Evolutionary conservation across 768 basidiomycete genomes (phyloP), one percentile per base, ranked within the genome.

Genomic region (Suillus decipiens): DNA sequence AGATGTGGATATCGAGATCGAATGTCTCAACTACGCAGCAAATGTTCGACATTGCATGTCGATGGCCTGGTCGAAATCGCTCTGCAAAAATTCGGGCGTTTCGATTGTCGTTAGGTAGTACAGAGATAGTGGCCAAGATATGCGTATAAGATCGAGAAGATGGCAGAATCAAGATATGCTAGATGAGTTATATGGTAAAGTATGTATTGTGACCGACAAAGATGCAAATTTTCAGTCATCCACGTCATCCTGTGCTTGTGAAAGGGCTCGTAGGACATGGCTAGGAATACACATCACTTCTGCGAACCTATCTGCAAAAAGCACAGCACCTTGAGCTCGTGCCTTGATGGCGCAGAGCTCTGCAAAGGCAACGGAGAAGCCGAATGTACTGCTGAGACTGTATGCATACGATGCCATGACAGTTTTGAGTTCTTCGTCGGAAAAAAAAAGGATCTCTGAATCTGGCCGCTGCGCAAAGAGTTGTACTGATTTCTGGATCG

Each of bases 341-440:
- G 86, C 86, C 70, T 90, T 89, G 75, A 90, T 84, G 5, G 50
- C 57, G 65, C 86, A 87, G 1, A 89, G 66, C 1, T 78, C 76
- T 17, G 65, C 67, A 65, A 85, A 89, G 0, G 88, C 87, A 37
- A 89, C 80, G 0, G 67, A 65, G 67, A 87, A 87, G 0, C 75
- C 87, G 60, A 89, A 88, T 0, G 10, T 61, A 9, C 65, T 36
- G 1, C 65, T 65, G n/a, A 66, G 59, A 0, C 5, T 39, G 60
- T 84, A 84, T 0, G 89, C 88, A 45, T 78, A 85, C 0, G 89
- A 88, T 0, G 88, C 86, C 67, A 85, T 87, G 28, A 77, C 45
- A 3, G 2, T 56, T 50, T 65, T 57, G 5, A 88, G 67, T 55
- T 81, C 73, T 8, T 81, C 76, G 24, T 76, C 56, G 50, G 67